Percentiles rank a stretch among this genome's conserved stretches.
phyloP scores from a whole-genome alignment of 108 stramenopile genomes.

The Skeletonema tropicum region DNA sequence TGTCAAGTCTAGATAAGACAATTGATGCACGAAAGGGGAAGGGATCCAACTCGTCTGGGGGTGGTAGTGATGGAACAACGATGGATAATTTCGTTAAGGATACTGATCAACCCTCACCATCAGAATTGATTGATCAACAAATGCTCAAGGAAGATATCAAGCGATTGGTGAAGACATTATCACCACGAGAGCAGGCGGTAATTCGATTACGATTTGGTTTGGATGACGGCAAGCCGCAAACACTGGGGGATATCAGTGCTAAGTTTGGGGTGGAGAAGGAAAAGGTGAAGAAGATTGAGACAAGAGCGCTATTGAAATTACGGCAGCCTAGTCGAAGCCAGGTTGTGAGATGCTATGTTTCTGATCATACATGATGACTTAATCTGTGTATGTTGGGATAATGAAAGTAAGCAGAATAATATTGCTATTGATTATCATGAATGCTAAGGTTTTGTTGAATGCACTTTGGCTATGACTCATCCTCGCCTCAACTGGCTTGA shows the following conservation, averaged over 20 bases:
- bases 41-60: conserved; percentile 45
- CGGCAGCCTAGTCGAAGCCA: conserved; percentile 64
- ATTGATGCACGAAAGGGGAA: conserved; percentile 51
- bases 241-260: conserved; percentile 70
- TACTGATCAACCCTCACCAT: conserved; percentile 53
- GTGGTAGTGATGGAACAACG: conserved; percentile 24
- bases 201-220: conserved; percentile 85
- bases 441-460: too few species aligned
- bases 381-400: neutral
- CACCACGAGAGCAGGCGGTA: conserved; percentile 71
- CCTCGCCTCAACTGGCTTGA: too few species aligned
- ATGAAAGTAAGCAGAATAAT: neutral
- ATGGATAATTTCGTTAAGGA: conserved; percentile 55
- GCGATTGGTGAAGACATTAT: conserved; percentile 57
- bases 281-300: conserved; percentile 79
- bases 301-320: conserved; percentile 77
- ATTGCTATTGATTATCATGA: neutral
- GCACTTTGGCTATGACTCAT: too few species aligned
- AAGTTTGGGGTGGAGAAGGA: conserved; percentile 68
- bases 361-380: conserved; percentile 41
- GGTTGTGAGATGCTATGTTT: conserved; percentile 55
- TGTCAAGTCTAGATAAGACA: conserved; percentile 57
- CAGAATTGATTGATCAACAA: conserved; percentile 48
- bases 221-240: conserved; percentile 66
- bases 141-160: conserved; percentile 62